These are phyloP conservation scores for Melampsora larici-populina DNA, from an alignment of 1,284 basidiomycete genomes.

Conservation along the genomic window DNA sequence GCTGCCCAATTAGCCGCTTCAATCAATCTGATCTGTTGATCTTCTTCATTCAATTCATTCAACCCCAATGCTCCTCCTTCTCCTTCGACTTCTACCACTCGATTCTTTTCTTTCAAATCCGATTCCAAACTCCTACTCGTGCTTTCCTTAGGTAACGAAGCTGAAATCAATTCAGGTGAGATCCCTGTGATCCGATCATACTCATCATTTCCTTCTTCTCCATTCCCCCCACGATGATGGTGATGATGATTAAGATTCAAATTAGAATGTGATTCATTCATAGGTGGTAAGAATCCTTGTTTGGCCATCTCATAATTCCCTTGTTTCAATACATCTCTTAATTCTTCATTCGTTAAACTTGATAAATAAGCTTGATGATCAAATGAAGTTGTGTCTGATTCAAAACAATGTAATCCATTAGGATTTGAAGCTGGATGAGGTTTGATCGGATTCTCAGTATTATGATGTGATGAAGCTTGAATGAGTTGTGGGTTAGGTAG, in stretches of 20 bases:
- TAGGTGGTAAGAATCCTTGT: constrained; percentile 24
- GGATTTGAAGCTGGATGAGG: not conserved
- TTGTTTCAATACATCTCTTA: constrained; percentile 24
- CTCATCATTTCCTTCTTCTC: not conserved
- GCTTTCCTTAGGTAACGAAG: constrained; percentile 5
- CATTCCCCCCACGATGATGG: not conserved
- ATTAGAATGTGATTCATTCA: not conserved
- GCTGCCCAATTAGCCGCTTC: constrained; percentile 42
- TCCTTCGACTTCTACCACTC: not conserved
- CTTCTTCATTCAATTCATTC: constrained; percentile 29
- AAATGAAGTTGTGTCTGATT: not conserved
- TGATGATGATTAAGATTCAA: constrained; percentile 8
- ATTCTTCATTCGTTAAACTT: constrained; percentile 21
- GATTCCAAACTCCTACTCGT: too few relatives aligned
- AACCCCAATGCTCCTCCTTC: too few relatives aligned
- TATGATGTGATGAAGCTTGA: not conserved
- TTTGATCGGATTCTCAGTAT: not conserved
- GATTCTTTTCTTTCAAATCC: not conserved
- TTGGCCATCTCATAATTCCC: constrained; percentile 22
- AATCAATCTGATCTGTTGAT: constrained; percentile 24
- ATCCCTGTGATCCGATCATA: not conserved
- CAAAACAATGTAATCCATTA: not conserved
- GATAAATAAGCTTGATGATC: constrained; percentile 42
- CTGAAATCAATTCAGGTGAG: constrained; percentile 38
- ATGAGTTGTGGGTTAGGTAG: not conserved